These are phyloP conservation scores for Trichomonascaceae sp. DNA, from an alignment of 1,139 yeast species.

Conservation along the genomic window DNA sequence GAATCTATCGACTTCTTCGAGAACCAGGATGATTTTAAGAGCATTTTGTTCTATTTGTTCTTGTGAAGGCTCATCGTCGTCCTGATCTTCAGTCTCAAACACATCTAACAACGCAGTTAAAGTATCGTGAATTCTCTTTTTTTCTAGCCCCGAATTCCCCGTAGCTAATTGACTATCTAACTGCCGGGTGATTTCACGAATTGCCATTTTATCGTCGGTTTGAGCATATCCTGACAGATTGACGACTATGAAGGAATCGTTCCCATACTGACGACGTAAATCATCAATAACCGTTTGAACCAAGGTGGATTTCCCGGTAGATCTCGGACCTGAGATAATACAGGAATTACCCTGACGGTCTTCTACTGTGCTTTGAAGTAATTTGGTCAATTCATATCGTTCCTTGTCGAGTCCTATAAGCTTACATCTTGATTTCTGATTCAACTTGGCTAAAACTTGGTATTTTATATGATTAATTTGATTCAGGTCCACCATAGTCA, in stretches of 20 bases:
- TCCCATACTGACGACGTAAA: conserved; percentile 37
- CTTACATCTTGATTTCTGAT: conserved; percentile 19
- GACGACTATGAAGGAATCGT: conserved; percentile 49
- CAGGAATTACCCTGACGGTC: conserved; percentile 78
- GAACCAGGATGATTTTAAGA: conserved; percentile 51
- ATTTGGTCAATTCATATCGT: conserved; percentile 43
- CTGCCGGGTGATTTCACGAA: conserved; percentile 81
- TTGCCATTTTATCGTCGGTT: conserved; percentile 68
- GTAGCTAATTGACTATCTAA: conserved; percentile 43
- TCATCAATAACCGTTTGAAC: conserved; percentile 51
- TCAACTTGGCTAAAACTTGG: conserved; percentile 23
- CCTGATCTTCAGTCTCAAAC: conserved; percentile 29
- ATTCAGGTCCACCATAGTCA: no score
- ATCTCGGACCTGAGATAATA: conserved; percentile 72
- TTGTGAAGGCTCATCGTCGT: conserved; percentile 25
- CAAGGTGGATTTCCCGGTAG: conserved; percentile 67
- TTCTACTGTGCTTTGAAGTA: conserved; percentile 60
- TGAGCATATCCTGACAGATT: conserved; percentile 67
- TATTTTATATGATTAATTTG: background rate
- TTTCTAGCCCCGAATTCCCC: conserved; percentile 28
- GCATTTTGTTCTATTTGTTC: conserved; percentile 29
- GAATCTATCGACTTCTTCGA: conserved; percentile 82
- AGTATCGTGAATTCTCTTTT: conserved; percentile 47
- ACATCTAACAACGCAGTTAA: conserved; percentile 44
- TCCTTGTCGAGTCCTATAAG: conserved; percentile 28